Evolutionary conservation across 768 basidiomycete species (phyloP), one percentile per base, ranked within the genome.

Genomic region (Amanita brunnescens): DNA sequence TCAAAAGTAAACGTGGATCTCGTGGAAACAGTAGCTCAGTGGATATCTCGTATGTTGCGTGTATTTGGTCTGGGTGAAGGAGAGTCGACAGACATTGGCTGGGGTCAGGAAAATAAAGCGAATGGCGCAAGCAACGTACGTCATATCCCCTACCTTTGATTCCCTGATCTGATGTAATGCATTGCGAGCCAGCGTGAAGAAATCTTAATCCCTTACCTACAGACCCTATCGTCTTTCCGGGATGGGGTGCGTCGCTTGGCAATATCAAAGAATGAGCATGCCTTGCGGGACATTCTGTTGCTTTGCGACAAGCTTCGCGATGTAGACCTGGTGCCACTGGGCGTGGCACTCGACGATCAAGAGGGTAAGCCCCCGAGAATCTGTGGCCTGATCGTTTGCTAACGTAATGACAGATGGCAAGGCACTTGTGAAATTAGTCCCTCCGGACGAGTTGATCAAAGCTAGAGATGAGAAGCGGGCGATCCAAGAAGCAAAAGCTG

Each of bases 341-440:
- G 96, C 26, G 91, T 99, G 5, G 93, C 93, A 6, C 72, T 99
- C 30, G 96, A 98, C 63, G 96, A 99, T 70, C 91, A 92, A 70
- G 91, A 94, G 74, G 92, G 92, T 84, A 55, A 46, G 71, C 64
- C 30, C 46, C 44, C 34, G 8, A 34, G 16, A 20, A 35, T 30
- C 20, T 54, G 56, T 32, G 30, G 48, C 18, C 32, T 50, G 41
- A 40, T 40, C 12, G 41, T 29, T 50, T 59, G 20, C 39, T 54
- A 39, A 59, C 18, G 34, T 45, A 43, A 51, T 50, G 30, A 26
- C 56, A 93, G 93, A 94, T 71, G 94, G 94, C 14, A 84, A 83
- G 61, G 95, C 95, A 3, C 81, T 97, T 24, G 87, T 96, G 54
- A 98, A 98, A 67, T 74, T 98, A 38, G 89, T 94, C 21, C 72